A percentile compares a stretch with the other conserved stretches of the same genome.
Conservation (phyloP, 2,329 filamentous ascomycete genomes). For the Sarocladium kiliense region DNA sequence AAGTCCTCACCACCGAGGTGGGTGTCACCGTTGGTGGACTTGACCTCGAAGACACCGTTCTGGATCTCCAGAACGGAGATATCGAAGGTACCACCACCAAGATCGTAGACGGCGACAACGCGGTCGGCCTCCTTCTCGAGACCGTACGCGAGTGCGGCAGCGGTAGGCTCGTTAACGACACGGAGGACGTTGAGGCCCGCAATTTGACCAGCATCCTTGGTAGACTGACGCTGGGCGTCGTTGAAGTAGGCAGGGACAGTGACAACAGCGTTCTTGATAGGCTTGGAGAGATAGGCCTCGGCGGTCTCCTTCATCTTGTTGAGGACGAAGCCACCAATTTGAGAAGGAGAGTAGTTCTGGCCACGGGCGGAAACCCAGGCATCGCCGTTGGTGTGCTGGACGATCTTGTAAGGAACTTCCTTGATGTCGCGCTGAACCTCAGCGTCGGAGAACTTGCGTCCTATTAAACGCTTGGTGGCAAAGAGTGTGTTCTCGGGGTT, state of each 20-base stretch:
- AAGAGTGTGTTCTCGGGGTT: slow-evolving; percentile 99
- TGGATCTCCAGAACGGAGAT: slow-evolving; percentile 97
- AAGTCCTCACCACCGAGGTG: slow-evolving; percentile 98
- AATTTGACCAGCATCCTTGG: slow-evolving; percentile 97
- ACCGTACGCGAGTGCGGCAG: slow-evolving; percentile 91
- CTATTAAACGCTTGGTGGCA: slow-evolving; percentile 97
- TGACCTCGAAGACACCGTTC: slow-evolving; percentile 97
- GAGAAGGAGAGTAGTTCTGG: slow-evolving; percentile 96
- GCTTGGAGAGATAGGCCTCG: slow-evolving; percentile 85
- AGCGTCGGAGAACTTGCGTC: slow-evolving; percentile 88
- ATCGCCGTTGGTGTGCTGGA: slow-evolving; percentile 93
- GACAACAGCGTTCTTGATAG: slow-evolving; percentile 91
- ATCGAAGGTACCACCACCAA: slow-evolving; percentile 98
- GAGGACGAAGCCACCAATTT: slow-evolving; percentile 93
- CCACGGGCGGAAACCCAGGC: slow-evolving; percentile 92
- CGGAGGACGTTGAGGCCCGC: slow-evolving; percentile 93
- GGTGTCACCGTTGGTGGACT: slow-evolving; percentile 98
- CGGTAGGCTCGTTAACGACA: slow-evolving; percentile 97
- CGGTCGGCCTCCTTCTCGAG: slow-evolving; percentile 91
- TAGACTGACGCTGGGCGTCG: slow-evolving; percentile 94
- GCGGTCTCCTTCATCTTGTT: slow-evolving; percentile 99
- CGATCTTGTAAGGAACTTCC: slow-evolving; percentile 97
- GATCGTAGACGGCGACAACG: slow-evolving; percentile 92
- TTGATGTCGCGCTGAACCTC: slow-evolving; percentile 97
- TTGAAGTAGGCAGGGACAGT: slow-evolving; percentile 99